Evolutionary conservation across 495 filamentous ascomycete species (phyloP).

Genomic region (Sabuloglossum arenarium): DNA sequence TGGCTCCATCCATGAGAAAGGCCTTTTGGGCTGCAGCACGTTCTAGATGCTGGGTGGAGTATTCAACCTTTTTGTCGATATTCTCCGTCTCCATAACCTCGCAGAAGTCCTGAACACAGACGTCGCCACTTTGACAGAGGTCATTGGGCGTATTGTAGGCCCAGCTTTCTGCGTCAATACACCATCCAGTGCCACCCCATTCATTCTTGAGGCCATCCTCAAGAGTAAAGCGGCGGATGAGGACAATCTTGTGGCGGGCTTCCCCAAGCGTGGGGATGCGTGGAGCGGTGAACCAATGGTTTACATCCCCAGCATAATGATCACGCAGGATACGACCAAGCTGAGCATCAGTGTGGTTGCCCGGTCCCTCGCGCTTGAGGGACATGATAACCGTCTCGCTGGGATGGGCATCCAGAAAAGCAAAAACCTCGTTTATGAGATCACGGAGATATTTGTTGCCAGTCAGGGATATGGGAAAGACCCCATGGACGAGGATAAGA

Average conservation of each 20-base stretch:
- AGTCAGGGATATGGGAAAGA: conserved; percentile 53
- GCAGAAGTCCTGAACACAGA: conserved; percentile 91
- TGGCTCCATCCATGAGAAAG: not conserved
- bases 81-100: conserved; percentile 57
- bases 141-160: conserved; percentile 73
- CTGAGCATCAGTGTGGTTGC: conserved; percentile 57
- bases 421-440: conserved; percentile 43
- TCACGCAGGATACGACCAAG: conserved; percentile 47
- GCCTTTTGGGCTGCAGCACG: conserved; percentile 28
- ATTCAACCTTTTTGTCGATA: conserved; percentile 61
- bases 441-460: conserved; percentile 55
- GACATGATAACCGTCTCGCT: conserved; percentile 70
- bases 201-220: conserved; percentile 35
- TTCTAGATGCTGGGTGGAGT: conserved; percentile 51
- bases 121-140: conserved; percentile 44
- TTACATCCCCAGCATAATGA: conserved; percentile 42
- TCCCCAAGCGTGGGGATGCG: conserved; percentile 67
- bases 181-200: conserved; percentile 46
- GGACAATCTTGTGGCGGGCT: conserved; percentile 61
- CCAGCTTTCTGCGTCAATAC: conserved; percentile 70
- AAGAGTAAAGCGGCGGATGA: conserved; percentile 63
- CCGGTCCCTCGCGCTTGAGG: conserved; percentile 77
- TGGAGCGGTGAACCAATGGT: conserved; percentile 59
- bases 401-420: conserved; percentile 59
- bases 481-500: conserved; percentile 51